Evolutionary conservation across 78 protist genomes (phyloP).

Genomic region (Parvularia atlantis): DNA sequence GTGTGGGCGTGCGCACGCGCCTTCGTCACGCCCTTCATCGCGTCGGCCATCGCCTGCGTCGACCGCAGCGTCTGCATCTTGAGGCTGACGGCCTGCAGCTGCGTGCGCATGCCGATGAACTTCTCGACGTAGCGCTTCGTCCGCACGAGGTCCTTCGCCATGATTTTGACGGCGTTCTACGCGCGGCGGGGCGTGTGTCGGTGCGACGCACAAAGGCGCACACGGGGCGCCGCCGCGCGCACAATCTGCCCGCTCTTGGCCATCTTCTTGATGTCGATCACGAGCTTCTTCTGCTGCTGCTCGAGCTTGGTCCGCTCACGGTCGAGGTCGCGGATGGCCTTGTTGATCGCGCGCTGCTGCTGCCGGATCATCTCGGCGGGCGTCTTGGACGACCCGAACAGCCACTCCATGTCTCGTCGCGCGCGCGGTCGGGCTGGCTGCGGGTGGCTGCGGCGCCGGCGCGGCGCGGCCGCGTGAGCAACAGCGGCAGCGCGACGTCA

Average conservation of each 20-base stretch:
- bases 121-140: slow-evolving; percentile 60
- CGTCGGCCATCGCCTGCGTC: slow-evolving; percentile 66
- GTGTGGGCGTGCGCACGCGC: not conserved
- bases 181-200: not conserved
- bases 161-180: slow-evolving; percentile 63
- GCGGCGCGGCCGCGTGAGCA: too few relatives aligned
- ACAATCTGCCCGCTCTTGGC: slow-evolving; percentile 78
- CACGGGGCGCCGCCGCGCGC: not conserved
- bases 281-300: slow-evolving; percentile 62
- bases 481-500: too few relatives aligned
- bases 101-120: slow-evolving; percentile 76
- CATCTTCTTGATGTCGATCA: slow-evolving; percentile 69
- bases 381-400: slow-evolving; percentile 17
- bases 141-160: slow-evolving; percentile 93
- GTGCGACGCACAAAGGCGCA: not conserved
- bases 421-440: too few relatives aligned
- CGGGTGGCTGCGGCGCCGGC: too few relatives aligned
- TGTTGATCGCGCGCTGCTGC: slow-evolving; percentile 76
- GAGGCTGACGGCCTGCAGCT: slow-evolving; percentile 72
- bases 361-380: slow-evolving; percentile 64
- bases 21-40: slow-evolving; percentile 81
- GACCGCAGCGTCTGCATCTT: slow-evolving; percentile 75
- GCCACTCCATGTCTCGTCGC: too few relatives aligned
- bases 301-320: slow-evolving; percentile 69
- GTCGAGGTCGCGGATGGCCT: slow-evolving; percentile 85